Conservation (phyloP, 2,329 filamentous ascomycete species). For the Aspergillus sojae region DNA sequence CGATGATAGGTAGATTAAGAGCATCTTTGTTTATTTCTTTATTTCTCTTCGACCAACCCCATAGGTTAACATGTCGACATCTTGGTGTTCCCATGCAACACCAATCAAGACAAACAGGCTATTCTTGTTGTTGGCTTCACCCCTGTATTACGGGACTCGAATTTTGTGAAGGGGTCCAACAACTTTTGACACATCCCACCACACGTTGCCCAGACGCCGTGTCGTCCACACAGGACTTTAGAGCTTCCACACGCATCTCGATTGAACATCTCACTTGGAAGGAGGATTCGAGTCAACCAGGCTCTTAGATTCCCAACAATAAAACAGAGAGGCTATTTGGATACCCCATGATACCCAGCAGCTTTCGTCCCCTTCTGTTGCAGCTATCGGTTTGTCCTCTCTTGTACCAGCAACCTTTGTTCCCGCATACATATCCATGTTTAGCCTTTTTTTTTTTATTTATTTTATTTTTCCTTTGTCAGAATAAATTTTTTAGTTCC, state of each 20-base stretch:
- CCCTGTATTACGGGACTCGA: conserved; percentile 15
- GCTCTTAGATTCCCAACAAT: conserved; percentile 25
- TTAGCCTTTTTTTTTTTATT: conserved; percentile 34
- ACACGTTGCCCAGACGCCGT: conserved; percentile 8
- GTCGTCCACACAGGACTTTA: conserved; percentile 8
- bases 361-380: conserved; percentile 36
- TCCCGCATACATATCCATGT: conserved; percentile 36
- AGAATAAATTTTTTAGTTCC: conserved; percentile 25
- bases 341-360: conserved; percentile 45
- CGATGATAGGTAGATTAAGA: conserved; percentile 38
- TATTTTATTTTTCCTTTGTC: conserved; percentile 16
- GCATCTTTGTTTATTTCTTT: conserved; percentile 15
- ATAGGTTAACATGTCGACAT: conserved; percentile 14
- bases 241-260: conserved; percentile 12
- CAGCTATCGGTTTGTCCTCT: conserved; percentile 39
- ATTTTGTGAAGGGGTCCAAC: conserved; percentile 14
- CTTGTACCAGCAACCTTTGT: conserved; percentile 27
- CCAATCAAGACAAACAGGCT: conserved; percentile 15
- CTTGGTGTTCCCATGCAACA: conserved; percentile 12
- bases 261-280: conserved; percentile 19
- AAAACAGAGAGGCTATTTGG: conserved; percentile 41
- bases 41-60: conserved; percentile 12
- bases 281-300: conserved; percentile 18
- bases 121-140: conserved; percentile 14
- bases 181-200: conserved; percentile 1